A percentile compares a stretch with the other conserved stretches of the same genome.
phyloP scores from a whole-genome alignment of 2,329 filamentous ascomycete genomes.

The Diaporthe sp. region DNA sequence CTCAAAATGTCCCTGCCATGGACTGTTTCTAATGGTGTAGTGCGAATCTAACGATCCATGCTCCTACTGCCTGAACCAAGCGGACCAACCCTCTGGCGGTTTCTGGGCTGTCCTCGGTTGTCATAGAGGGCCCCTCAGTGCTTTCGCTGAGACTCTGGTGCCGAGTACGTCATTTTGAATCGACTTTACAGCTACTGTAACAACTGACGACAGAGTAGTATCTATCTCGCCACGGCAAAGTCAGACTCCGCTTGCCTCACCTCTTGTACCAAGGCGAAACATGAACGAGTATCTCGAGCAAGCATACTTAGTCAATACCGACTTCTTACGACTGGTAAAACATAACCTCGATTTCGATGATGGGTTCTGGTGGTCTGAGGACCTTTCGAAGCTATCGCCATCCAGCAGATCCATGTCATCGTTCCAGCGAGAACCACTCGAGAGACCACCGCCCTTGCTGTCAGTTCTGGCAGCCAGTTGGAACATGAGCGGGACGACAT shows the following conservation, averaged over 20 bases:
- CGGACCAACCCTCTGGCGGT: constrained; percentile 54
- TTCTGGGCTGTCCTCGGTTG: constrained; percentile 66
- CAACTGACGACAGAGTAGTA: constrained; percentile 50
- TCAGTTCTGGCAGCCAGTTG: constrained; percentile 65
- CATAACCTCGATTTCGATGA: constrained; percentile 67
- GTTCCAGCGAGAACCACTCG: constrained; percentile 55
- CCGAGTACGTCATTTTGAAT: constrained; percentile 57
- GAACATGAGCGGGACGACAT: constrained; percentile 63
- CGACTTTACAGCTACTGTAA: background rate
- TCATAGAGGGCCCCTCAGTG: constrained; percentile 62
- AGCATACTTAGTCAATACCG: constrained; percentile 58
- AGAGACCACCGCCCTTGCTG: constrained; percentile 63
- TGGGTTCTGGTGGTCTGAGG: constrained; percentile 70
- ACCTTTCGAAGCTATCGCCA: constrained; percentile 57
- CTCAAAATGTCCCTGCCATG: constrained; percentile 42
- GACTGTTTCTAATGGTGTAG: constrained; percentile 49
- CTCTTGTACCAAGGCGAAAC: constrained; percentile 61
- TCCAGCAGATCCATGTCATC: constrained; percentile 54
- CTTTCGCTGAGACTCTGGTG: constrained; percentile 63
- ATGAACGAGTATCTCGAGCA: constrained; percentile 67
- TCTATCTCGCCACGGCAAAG: constrained; percentile 62
- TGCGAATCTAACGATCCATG: constrained; percentile 67
- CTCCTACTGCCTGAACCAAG: constrained; percentile 58
- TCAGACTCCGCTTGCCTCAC: constrained; percentile 65
- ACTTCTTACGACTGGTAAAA: constrained; percentile 57